Percentiles rank a stretch among this genome's conserved stretches.
phyloP scores from a whole-genome alignment of 257 asterid species.

The Solanum peruvianum region DNA sequence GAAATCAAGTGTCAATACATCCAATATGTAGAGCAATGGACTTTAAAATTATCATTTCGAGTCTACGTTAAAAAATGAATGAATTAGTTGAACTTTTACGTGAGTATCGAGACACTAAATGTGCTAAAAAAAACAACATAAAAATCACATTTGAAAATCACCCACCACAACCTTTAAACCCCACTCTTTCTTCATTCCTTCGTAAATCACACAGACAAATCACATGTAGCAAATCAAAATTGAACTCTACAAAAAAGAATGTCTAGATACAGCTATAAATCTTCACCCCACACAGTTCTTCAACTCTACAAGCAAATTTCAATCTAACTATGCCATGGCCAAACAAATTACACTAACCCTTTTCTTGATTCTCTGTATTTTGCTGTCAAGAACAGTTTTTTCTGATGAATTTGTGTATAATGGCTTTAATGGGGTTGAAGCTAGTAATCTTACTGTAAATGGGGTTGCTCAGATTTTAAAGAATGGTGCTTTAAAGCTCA shows the following conservation, averaged over 20 bases:
- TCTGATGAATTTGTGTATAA: constrained; percentile 30
- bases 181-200: not conserved
- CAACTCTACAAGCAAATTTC: not conserved
- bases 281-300: not conserved
- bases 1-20: not conserved
- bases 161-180: not conserved
- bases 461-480: constrained; percentile 40
- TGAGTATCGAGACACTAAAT: rapidly evolving
- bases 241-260: not conserved
- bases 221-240: not conserved
- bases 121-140: not conserved
- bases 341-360: not conserved
- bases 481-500: constrained; percentile 46
- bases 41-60: not conserved
- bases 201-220: not conserved
- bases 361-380: constrained; percentile 9
- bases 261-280: not conserved
- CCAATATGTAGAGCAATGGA: not conserved
- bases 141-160: not conserved
- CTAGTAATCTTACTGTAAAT: constrained; percentile 14
- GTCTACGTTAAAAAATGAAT: too few relatives aligned
- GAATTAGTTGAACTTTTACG: rapidly evolving
- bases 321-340: constrained; percentile 26
- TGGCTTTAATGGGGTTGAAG: constrained; percentile 33
- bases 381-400: constrained; percentile 16